A percentile compares a stretch with the other conserved stretches of the same genome.
Conservation (phyloP, 176 grass and related monocot genomes). For the Alloteropsis semialata region DNA sequence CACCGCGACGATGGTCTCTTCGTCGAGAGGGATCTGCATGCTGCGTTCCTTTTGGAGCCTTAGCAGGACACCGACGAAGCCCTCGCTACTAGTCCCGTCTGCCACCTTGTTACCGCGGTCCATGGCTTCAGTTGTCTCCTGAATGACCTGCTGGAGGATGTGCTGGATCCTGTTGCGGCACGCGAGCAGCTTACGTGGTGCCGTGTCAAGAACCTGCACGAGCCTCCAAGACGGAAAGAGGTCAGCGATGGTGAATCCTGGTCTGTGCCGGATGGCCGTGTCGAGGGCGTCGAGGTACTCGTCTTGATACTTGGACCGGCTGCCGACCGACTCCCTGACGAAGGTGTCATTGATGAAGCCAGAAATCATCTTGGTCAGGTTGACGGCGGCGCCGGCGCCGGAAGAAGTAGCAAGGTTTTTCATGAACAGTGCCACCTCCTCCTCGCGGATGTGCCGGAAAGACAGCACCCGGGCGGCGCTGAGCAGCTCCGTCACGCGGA, state of each 20-base stretch:
- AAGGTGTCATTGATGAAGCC: background rate
- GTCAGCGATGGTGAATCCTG: background rate
- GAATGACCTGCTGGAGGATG: background rate
- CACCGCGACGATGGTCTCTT: no score
- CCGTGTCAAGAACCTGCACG: background rate
- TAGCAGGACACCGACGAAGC: no score
- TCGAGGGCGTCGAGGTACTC: background rate
- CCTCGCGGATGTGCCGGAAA: background rate
- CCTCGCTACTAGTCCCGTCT: no score
- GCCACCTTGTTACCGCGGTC: no score
- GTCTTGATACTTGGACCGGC: no score
- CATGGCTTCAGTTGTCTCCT: background rate
- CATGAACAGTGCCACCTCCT: background rate
- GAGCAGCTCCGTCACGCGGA: slow-evolving; percentile 1
- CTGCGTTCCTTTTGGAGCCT: no score
- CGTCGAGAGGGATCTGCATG: no score
- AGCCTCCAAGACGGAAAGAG: background rate
- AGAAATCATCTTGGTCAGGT: background rate
- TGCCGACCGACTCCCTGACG: no score
- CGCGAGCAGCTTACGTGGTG: background rate
- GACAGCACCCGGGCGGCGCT: background rate
- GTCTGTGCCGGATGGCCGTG: background rate
- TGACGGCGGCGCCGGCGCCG: background rate
- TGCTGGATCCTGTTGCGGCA: background rate
- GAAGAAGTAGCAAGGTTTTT: background rate